phyloP scores from a whole-genome alignment of 306 rosid genomes.

The Quercus bicolor region DNA sequence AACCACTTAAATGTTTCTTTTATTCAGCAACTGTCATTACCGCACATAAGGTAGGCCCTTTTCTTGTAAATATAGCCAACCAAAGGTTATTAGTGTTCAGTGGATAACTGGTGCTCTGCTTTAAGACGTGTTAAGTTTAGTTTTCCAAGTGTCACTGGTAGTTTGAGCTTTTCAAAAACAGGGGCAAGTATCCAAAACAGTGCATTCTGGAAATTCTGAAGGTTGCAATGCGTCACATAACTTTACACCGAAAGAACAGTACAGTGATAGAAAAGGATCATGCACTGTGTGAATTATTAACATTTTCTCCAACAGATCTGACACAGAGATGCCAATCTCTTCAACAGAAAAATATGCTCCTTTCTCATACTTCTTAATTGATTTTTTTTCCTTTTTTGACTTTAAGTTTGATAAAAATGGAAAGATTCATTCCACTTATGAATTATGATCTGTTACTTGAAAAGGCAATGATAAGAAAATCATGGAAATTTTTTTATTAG shows the following conservation, averaged over 20 bases:
- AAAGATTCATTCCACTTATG: conserved; percentile 18
- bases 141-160: conserved; percentile 14
- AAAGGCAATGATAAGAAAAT: conserved; percentile 6
- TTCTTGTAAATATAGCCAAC: conserved; percentile 18
- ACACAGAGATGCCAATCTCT: conserved; percentile 31
- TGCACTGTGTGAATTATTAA: conserved; percentile 24
- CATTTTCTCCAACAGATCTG: conserved; percentile 26
- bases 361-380: conserved; percentile 25
- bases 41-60: conserved; percentile 5
- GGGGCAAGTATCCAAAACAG: conserved; percentile 22
- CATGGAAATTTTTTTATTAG: conserved; percentile 8
- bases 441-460: conserved; percentile 1
- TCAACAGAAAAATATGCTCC: conserved; percentile 16
- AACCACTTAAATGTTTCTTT: not conserved
- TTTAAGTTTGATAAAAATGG: conserved; percentile 9
- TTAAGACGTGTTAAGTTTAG: conserved; percentile 7
- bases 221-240: conserved; percentile 15
- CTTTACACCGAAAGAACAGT: conserved; percentile 21
- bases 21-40: conserved; percentile 11
- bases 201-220: conserved; percentile 38
- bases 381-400: conserved; percentile 18
- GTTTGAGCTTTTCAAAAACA: conserved; percentile 21
- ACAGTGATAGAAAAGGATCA: conserved; percentile 8
- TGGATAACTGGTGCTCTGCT: conserved; percentile 32
- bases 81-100: conserved; percentile 18